Conservation (phyloP, 441 rosid genomes). For the Rhodomyrtus psidioides region DNA sequence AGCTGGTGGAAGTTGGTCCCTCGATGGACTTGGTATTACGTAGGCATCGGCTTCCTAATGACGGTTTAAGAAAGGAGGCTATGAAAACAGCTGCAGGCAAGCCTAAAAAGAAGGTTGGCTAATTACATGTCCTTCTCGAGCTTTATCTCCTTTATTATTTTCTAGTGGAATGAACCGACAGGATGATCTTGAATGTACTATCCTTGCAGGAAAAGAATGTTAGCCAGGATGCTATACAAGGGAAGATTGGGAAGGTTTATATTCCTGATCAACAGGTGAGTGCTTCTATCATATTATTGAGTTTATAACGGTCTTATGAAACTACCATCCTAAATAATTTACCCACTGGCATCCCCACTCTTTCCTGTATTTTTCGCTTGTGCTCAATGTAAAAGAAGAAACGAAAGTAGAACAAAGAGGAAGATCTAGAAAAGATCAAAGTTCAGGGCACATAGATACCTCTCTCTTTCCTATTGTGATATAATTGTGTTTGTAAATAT, state of each 20-base stretch:
- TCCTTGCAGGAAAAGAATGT: conserved; percentile 70
- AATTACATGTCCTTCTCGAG: not conserved
- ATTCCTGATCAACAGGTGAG: conserved; percentile 88
- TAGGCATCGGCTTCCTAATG: conserved; percentile 86
- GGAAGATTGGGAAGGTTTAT: conserved; percentile 73
- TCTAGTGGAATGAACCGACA: not conserved
- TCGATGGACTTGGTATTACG: conserved; percentile 89
- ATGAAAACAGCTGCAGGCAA: conserved; percentile 62
- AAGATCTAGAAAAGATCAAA: not conserved
- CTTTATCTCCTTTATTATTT: not conserved
- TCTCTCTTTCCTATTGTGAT: not conserved
- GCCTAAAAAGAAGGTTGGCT: conserved; percentile 76
- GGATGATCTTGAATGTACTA: not conserved
- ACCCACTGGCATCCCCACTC: not conserved
- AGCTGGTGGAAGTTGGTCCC: conserved; percentile 88
- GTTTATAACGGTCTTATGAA: not conserved
- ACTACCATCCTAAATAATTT: not conserved
- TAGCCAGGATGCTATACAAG: conserved; percentile 44
- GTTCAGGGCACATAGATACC: not conserved
- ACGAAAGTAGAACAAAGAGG: not conserved
- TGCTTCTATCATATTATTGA: not conserved
- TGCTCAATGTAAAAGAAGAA: not conserved
- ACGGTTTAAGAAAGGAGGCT: conserved; percentile 68
- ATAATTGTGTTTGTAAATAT: not conserved
- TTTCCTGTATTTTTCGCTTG: not conserved